phyloP scores from a whole-genome alignment of 768 basidiomycete genomes.

The Pleurotus tuoliensis region DNA sequence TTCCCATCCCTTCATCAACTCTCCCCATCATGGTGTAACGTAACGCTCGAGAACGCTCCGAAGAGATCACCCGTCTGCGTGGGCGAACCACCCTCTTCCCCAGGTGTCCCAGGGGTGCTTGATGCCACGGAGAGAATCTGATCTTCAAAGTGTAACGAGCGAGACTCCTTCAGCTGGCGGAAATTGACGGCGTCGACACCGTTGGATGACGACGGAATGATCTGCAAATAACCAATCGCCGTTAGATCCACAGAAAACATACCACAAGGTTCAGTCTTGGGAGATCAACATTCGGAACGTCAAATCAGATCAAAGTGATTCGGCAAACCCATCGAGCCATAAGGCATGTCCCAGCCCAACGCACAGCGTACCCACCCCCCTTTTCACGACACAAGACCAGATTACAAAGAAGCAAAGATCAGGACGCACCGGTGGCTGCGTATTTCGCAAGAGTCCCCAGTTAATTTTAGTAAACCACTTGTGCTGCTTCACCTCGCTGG shows the following conservation, averaged over 20 bases:
- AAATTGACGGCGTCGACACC: conserved; percentile 86
- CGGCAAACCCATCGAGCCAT: conserved; percentile 5
- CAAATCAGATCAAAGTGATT: conserved; percentile 1
- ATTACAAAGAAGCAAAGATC: conserved; percentile 8
- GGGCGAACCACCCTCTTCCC: conserved; percentile 27
- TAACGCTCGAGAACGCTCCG: conserved; percentile 87
- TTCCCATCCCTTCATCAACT: conserved; percentile 17
- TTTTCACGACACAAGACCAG: conserved; percentile 6
- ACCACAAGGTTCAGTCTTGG: neutral
- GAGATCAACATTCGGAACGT: neutral
- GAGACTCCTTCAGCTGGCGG: conserved; percentile 86
- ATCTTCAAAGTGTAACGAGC: conserved; percentile 85
- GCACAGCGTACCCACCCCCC: conserved; percentile 3
- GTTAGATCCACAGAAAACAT: conserved; percentile 6
- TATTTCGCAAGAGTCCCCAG: conserved; percentile 94
- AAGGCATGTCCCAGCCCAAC: conserved; percentile 7
- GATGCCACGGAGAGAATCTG: conserved; percentile 36
- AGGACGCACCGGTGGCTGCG: conserved; percentile 80
- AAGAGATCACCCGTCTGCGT: conserved; percentile 57
- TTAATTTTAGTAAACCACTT: conserved; percentile 97
- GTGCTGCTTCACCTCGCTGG: conserved; percentile 98
- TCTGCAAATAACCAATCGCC: conserved; percentile 46
- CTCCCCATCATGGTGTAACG: conserved; percentile 81
- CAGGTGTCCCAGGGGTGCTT: conserved; percentile 29
- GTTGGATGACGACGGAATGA: conserved; percentile 73